These are phyloP conservation scores for Ophiostoma ulmi DNA, from an alignment of 2,329 filamentous ascomycete genomes.

Conservation along the genomic window DNA sequence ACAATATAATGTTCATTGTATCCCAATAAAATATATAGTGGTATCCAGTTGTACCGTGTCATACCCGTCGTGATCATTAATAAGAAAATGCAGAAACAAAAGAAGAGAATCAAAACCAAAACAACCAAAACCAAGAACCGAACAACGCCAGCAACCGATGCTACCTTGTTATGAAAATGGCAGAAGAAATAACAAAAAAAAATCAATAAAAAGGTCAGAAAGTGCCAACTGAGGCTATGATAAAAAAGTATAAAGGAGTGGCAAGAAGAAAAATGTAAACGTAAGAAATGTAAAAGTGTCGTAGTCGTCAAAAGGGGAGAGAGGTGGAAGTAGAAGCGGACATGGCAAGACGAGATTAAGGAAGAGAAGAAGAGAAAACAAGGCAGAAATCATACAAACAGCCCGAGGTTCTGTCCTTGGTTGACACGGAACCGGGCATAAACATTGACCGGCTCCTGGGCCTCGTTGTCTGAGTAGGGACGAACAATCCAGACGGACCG, in stretches of 20 bases:
- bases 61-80: not conserved
- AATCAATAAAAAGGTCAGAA: no score
- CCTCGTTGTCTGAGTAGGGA: slow-evolving; percentile 30
- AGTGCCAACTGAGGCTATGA: not conserved
- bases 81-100: not conserved
- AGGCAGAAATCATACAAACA: slow-evolving; percentile 28
- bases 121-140: not conserved
- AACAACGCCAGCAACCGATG: not conserved
- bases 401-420: slow-evolving; percentile 28
- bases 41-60: not conserved
- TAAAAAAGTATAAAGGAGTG: not conserved
- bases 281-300: not conserved
- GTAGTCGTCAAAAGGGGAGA: not conserved
- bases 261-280: not conserved
- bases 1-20: not conserved
- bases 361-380: not conserved
- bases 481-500: slow-evolving; percentile 34
- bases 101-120: not conserved
- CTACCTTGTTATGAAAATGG: not conserved
- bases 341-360: not conserved
- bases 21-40: not conserved
- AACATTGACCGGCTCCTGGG: slow-evolving; percentile 28
- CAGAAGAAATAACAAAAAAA: not conserved
- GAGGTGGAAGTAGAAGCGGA: not conserved
- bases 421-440: slow-evolving; percentile 30